A percentile compares a stretch with the other conserved stretches of the same genome.
These are phyloP conservation scores for Arctium lappa DNA, from an alignment of 129 eudicot species.

Conservation along the genomic window DNA sequence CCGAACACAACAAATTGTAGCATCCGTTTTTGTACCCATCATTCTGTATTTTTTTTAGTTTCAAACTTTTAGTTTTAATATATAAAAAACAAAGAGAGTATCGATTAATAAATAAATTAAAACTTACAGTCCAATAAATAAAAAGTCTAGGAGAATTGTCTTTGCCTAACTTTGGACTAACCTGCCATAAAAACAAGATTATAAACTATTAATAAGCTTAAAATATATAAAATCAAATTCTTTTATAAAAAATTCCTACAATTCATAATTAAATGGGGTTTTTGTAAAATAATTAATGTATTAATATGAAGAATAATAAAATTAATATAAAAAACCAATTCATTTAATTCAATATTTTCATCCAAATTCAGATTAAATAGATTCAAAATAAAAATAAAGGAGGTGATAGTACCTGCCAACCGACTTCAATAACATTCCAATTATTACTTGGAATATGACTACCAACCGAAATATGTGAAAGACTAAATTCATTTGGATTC, in stretches of 20 bases:
- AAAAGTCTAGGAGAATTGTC: not conserved
- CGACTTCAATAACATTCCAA: not conserved
- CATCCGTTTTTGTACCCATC: not conserved
- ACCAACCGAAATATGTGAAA: not conserved
- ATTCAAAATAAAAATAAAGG: not conserved
- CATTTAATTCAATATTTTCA: not conserved
- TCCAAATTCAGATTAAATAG: not conserved
- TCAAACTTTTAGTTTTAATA: not conserved
- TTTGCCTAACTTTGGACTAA: not conserved
- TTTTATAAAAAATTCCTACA: no score
- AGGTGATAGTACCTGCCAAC: not conserved
- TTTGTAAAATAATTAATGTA: not conserved
- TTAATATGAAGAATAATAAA: not conserved
- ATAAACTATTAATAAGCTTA: not conserved
- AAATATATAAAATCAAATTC: not conserved
- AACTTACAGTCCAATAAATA: not conserved
- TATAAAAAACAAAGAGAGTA: not conserved
- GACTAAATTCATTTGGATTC: not conserved
- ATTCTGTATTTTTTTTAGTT: not conserved
- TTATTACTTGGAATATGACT: not conserved
- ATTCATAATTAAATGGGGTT: not conserved
- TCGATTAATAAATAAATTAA: not conserved
- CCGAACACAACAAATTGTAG: conserved; percentile 6
- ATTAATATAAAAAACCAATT: not conserved
- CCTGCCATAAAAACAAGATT: not conserved